Evolutionary conservation across 2,329 filamentous ascomycete genomes (phyloP).

Genomic region (Diplodia sapinea): DNA sequence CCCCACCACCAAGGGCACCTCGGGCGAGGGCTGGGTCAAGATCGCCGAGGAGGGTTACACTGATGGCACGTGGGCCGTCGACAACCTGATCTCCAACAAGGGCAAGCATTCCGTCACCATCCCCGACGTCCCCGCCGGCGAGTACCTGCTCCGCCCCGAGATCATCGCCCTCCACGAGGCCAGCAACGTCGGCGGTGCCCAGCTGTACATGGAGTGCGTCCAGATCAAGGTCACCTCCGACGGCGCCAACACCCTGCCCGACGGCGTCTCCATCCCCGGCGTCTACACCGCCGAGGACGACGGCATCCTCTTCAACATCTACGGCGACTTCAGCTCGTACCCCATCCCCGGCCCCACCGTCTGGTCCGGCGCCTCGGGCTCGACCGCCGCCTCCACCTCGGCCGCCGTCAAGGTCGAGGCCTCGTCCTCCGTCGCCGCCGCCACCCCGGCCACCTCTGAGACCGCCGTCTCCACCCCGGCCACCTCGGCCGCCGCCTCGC

Average conservation of each 20-base stretch:
- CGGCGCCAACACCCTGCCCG: slow-evolving; percentile 39
- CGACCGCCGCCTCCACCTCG: slow-evolving; percentile 35
- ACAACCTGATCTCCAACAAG: slow-evolving; percentile 50
- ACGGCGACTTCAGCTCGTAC: slow-evolving; percentile 47
- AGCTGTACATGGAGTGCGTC: slow-evolving; percentile 54
- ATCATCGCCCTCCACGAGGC: slow-evolving; percentile 55
- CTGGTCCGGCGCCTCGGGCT: slow-evolving; percentile 41
- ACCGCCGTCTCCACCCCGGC: slow-evolving; percentile 6
- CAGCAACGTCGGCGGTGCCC: slow-evolving; percentile 45
- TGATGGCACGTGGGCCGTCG: slow-evolving; percentile 48
- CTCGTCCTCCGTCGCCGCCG: slow-evolving; percentile 30
- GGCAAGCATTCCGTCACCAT: slow-evolving; percentile 52
- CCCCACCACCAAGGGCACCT: slow-evolving; percentile 51
- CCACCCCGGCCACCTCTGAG: slow-evolving; percentile 32
- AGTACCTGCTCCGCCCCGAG: slow-evolving; percentile 53
- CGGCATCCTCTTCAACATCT: slow-evolving; percentile 53
- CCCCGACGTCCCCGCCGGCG: slow-evolving; percentile 48
- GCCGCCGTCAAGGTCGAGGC: slow-evolving; percentile 33
- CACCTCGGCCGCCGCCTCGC: slow-evolving; percentile 30
- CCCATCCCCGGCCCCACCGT: slow-evolving; percentile 52
- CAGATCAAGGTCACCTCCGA: slow-evolving; percentile 32
- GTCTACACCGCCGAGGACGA: slow-evolving; percentile 48
- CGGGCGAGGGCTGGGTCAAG: slow-evolving; percentile 60
- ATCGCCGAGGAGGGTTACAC: slow-evolving; percentile 49
- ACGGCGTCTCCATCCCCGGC: slow-evolving; percentile 55